phyloP scores from a whole-genome alignment of 176 grass and related monocot species.

The Phoenix roebelenii region DNA sequence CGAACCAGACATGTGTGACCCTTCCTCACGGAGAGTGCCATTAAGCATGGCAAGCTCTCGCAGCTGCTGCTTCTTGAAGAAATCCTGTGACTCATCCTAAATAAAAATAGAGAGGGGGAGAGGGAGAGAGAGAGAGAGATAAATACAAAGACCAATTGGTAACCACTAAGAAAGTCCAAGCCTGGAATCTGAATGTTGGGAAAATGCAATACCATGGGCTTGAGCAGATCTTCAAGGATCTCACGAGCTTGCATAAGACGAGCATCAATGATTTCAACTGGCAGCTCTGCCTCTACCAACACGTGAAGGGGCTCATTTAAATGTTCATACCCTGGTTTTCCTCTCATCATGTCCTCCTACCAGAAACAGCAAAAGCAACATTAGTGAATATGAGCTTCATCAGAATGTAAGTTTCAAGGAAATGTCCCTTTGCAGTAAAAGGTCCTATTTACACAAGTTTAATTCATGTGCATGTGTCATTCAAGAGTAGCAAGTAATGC shows the following conservation, averaged over 20 bases:
- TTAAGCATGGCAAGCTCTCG: constrained; percentile 86
- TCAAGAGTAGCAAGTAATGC: no score
- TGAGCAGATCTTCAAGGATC: constrained; percentile 82
- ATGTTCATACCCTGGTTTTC: constrained; percentile 92
- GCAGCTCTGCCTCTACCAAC: constrained; percentile 83
- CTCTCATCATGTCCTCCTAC: constrained; percentile 91
- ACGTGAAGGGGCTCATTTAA: constrained; percentile 91
- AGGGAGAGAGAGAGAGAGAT: constrained; percentile 1
- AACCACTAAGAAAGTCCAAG: neutral
- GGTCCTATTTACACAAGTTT: neutral
- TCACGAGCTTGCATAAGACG: constrained; percentile 80
- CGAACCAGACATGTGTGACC: constrained; percentile 66
- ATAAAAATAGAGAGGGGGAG: neutral
- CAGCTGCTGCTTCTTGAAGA: constrained; percentile 97
- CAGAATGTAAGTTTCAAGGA: neutral
- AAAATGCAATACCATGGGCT: constrained; percentile 52
- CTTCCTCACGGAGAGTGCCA: constrained; percentile 90
- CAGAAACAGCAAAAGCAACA: neutral
- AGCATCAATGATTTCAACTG: constrained; percentile 73
- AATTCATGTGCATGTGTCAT: no score
- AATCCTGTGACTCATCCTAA: constrained; percentile 93
- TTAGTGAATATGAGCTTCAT: neutral
- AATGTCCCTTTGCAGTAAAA: neutral
- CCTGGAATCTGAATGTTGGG: neutral
- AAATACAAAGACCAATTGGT: constrained; percentile 6